These are phyloP conservation scores for Penicillium sp. DNA, from an alignment of 2,329 filamentous ascomycete species.

Conservation along the genomic window DNA sequence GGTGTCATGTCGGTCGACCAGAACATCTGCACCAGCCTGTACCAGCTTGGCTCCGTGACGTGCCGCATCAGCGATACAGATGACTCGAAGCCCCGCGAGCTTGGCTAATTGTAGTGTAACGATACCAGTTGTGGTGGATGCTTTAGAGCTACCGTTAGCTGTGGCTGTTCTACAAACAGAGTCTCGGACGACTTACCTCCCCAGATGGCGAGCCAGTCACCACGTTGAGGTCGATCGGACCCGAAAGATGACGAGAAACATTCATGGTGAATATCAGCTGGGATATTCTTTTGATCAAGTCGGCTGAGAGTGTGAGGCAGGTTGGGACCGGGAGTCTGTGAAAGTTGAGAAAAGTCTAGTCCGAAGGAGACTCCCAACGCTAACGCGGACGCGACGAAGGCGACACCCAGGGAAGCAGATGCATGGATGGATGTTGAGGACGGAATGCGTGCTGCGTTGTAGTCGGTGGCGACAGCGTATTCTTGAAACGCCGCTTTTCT, in stretches of 20 bases:
- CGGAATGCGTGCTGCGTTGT: slow-evolving; percentile 60
- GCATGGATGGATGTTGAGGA: slow-evolving; percentile 48
- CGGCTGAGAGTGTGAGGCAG: slow-evolving; percentile 48
- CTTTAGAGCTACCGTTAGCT: slow-evolving; percentile 28
- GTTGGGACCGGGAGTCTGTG: slow-evolving; percentile 51
- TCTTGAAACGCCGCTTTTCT: slow-evolving; percentile 68
- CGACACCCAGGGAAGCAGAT: slow-evolving; percentile 61
- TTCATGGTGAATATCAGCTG: slow-evolving; percentile 58
- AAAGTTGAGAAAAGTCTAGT: slow-evolving; percentile 51
- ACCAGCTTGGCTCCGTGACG: slow-evolving; percentile 58
- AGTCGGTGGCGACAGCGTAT: slow-evolving; percentile 59
- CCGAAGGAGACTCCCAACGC: slow-evolving; percentile 65
- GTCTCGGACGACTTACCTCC: slow-evolving; percentile 49
- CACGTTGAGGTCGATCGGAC: slow-evolving; percentile 51
- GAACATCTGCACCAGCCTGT: slow-evolving; percentile 53
- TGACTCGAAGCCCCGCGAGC: slow-evolving; percentile 58
- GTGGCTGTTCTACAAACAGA: neutral
- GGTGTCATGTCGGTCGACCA: slow-evolving; percentile 63
- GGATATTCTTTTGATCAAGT: slow-evolving; percentile 47
- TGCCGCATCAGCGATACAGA: slow-evolving; percentile 60
- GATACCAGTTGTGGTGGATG: slow-evolving; percentile 63
- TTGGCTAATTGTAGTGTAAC: slow-evolving; percentile 63
- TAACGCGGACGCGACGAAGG: slow-evolving; percentile 63
- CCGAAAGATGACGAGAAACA: slow-evolving; percentile 52
- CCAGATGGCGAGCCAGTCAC: slow-evolving; percentile 70